Base-by-base conservation (phyloP, 75 land plant species). In the Picea sitchensis region DNA sequence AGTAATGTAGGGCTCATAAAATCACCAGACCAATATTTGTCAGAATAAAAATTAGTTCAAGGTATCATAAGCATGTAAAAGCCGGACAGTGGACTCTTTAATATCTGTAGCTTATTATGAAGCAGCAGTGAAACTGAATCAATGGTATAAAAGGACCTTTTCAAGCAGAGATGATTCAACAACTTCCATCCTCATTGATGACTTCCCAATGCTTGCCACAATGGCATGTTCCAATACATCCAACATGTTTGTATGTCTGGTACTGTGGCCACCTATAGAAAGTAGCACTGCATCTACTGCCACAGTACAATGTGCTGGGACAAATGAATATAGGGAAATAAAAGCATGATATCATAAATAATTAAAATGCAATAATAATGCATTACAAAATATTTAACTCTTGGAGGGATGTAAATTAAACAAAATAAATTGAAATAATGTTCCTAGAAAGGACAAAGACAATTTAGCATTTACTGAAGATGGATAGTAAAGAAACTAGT, bases 201-300 rank as follows among this genome's bases (percentile, higher is more conserved):
- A 75, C 60, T 75, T 75, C 36, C 76, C 76, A 75, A 75, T 75
- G 13, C 76, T 75, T 57, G 59, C 76, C 31, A 75, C 59, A 75
- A 75, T 75, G 36, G 59, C 36, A 57, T 75, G 4, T 57, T 57
- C 76, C 76, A 59, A 75, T 75, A 57, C 51, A 75, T 75, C 59
- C 44, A 75, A 51, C 15, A 57, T 57, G 36, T 31, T 6, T 57
- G 6, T 23, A 75, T 75, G 12, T 23, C 36, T 56, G 59, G 60
- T 14, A 75, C 57, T 30, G 59, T 31, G 58, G 59, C 60, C 32
- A 26, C 0, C 7, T 75, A 51, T 31, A 75, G 59, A 75, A 30
- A 75, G 76, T 26, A 75, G 60, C 76, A 75, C 60, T 57, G 76
- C 76, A 75, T 75, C 76, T 31, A 75, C 60, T 57, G 76, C 23